Evolutionary conservation across 2,329 filamentous ascomycete species (phyloP).

Genomic region (Aspergillus phoenicis): DNA sequence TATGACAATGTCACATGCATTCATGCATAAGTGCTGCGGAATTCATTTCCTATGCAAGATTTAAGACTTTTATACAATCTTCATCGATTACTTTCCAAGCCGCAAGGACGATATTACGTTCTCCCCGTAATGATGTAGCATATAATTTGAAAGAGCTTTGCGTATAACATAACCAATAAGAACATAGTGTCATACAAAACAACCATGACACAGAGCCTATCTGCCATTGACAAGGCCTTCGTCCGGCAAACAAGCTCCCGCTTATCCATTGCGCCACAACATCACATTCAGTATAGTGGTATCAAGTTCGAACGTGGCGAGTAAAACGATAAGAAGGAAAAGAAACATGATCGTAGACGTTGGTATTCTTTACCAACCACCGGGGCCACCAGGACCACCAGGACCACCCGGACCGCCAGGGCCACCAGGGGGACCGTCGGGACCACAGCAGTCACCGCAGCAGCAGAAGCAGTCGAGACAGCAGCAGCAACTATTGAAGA

Average conservation of each 20-base stretch:
- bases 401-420: conserved; percentile 9
- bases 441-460: conserved; percentile 11
- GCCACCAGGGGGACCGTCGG: conserved; percentile 6
- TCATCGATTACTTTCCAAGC: too few species aligned
- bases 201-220: not conserved
- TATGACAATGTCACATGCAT: too few species aligned
- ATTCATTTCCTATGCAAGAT: too few species aligned
- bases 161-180: not conserved
- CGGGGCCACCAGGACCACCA: not conserved
- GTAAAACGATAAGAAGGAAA: conserved; percentile 1
- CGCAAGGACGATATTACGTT: too few species aligned
- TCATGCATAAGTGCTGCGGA: too few species aligned
- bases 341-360: not conserved
- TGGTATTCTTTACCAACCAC: conserved; percentile 10
- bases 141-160: too few species aligned
- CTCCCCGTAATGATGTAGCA: too few species aligned
- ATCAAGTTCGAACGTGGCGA: not conserved
- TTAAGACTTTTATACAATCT: too few species aligned
- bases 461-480: conserved; percentile 10
- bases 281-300: conserved; percentile 1
- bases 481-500: conserved; percentile 9
- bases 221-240: not conserved
- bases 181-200: not conserved
- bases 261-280: not conserved
- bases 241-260: not conserved